phyloP scores from a whole-genome alignment of 805 yeast genomes.

The Pichia thaimueangensis region DNA sequence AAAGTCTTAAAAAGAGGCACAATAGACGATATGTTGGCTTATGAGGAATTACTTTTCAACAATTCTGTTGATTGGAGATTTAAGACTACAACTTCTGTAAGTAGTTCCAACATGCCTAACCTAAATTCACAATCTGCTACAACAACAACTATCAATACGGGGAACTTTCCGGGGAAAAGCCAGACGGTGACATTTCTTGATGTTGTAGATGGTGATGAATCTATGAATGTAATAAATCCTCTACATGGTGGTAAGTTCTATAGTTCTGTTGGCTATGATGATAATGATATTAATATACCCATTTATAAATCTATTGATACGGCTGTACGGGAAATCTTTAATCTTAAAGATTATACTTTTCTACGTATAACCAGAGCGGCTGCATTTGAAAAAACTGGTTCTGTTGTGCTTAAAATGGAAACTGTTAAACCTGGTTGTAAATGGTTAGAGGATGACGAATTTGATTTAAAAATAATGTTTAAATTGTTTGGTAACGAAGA shows the following conservation, averaged over 20 bases:
- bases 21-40: background rate
- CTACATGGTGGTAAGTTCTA: constrained; percentile 1
- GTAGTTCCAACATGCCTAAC: background rate
- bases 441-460: constrained; percentile 44
- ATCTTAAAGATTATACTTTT: constrained; percentile 36
- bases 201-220: constrained; percentile 1
- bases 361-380: constrained; percentile 51
- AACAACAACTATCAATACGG: too few species aligned
- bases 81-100: constrained; percentile 6
- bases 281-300: constrained; percentile 15
- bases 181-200: constrained; percentile 18
- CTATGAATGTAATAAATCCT: background rate
- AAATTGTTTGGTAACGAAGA: constrained; percentile 1
- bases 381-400: constrained; percentile 44
- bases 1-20: constrained; percentile 7
- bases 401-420: constrained; percentile 47
- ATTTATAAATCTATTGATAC: constrained; percentile 34
- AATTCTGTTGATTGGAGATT: constrained; percentile 12
- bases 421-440: constrained; percentile 49
- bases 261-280: constrained; percentile 14
- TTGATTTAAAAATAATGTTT: constrained; percentile 16
- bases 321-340: constrained; percentile 40
- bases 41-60: constrained; percentile 10
- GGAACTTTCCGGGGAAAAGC: constrained; percentile 14
- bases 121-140: background rate